These are phyloP conservation scores for Parietichytrium sp. DNA, from an alignment of 108 stramenopile genomes.

Conservation along the genomic window DNA sequence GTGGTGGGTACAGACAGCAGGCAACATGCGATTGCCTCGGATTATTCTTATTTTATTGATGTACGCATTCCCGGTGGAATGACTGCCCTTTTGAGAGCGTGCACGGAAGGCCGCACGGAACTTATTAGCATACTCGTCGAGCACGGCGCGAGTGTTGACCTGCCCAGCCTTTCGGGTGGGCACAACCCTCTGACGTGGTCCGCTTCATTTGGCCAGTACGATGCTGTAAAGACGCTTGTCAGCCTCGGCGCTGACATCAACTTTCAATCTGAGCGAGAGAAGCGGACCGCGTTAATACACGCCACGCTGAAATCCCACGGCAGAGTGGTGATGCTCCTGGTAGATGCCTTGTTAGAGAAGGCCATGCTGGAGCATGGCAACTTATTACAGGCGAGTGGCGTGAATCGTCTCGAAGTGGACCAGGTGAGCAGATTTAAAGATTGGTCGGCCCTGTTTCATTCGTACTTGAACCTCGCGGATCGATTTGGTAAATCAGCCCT, in stretches of 20 bases:
- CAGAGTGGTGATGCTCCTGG: constrained; percentile 4
- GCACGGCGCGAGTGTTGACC: background rate
- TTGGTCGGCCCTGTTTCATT: background rate
- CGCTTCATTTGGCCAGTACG: constrained; percentile 14
- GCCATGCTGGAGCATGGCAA: constrained; percentile 1
- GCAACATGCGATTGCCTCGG: background rate
- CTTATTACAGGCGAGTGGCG: background rate
- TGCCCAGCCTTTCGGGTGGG: background rate
- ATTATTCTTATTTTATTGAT: background rate
- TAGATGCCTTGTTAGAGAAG: background rate
- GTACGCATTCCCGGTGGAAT: background rate
- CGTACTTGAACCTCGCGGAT: background rate
- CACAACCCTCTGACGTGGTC: background rate
- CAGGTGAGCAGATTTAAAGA: background rate
- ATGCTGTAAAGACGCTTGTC: background rate
- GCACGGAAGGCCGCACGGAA: background rate
- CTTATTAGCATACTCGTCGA: background rate
- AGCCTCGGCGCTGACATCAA: background rate
- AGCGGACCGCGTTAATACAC: background rate
- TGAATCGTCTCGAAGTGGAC: background rate
- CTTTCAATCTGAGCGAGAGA: background rate
- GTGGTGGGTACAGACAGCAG: too few species aligned
- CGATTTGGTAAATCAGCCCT: background rate
- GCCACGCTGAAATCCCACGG: background rate
- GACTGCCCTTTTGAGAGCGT: background rate